Evolutionary conservation across 306 rosid species (phyloP), one percentile per base, ranked within the genome.

Genomic region (Lathyrus aphaca): DNA sequence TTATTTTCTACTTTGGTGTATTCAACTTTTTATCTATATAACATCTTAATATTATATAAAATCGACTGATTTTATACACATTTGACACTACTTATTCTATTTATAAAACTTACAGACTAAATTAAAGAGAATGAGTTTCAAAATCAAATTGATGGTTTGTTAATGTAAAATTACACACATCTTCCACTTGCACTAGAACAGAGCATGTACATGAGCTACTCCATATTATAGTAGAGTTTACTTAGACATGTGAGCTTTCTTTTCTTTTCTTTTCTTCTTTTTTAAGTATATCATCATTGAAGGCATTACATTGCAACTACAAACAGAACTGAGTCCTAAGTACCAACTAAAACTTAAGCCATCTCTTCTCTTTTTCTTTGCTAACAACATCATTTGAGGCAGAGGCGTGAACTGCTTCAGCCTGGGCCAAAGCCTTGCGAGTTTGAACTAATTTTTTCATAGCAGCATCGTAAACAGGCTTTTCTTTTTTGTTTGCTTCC

Each of bases 321-420:
- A 42, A 19, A 49, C 40, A 58, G 30, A 44, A 55, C 50, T n/a
- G 30, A 44, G 45, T 21, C 59, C 30, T 32, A 27, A 61, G 57
- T 19, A 66, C 62, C 15, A 51, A 21, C 88, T 86, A 94, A 84
- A 94, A 94, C 80, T 90, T 94, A 5, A 94, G 89, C 98, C 98
- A 94, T 80, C 80, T 87, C 79, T 87, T 94, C 74, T 94, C 98
- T 78, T 90, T 94, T 68, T 94, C 98, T 81, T 74, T 80, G 81
- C 91, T 87, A 71, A 71, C 79, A 69, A 94, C 88, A n/a, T 93
- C 83, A 83, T 86, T 81, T 13, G 97, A 88, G 3, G 96, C 98
- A 12, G 98, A 90, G 4, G 91, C 87, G 43, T 90, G 98, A 68
- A 81, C 79, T 14, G 95, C 86, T 81, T 86, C 95, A 2, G 85